Conservation (phyloP, 1,139 yeast genomes). For the Geotrichum aggregatum region DNA sequence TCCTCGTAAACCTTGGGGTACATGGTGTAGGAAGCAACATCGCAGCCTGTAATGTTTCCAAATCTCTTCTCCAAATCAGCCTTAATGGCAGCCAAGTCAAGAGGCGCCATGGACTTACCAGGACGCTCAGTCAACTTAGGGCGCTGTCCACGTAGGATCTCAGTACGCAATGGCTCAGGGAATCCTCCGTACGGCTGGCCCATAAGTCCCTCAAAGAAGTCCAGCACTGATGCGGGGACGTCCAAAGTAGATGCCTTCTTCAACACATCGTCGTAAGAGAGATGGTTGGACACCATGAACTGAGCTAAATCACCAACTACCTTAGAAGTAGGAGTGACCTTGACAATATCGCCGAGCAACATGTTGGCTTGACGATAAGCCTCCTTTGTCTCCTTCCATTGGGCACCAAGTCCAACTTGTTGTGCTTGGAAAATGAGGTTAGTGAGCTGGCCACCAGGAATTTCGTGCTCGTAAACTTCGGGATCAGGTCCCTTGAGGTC, state of each 20-base stretch:
- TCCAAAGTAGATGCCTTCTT: conserved; percentile 85
- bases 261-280: conserved; percentile 76
- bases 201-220: conserved; percentile 97
- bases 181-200: conserved; percentile 99
- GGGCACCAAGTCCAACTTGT: conserved; percentile 94
- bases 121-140: conserved; percentile 86
- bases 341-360: conserved; percentile 90
- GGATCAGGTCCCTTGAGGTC: conserved; percentile 99
- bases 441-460: conserved; percentile 98
- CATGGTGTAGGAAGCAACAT: conserved; percentile 93
- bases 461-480: conserved; percentile 95
- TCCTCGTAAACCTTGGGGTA: conserved; percentile 95
- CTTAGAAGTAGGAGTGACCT: conserved; percentile 97
- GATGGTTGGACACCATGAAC: conserved; percentile 94
- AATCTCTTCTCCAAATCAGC: conserved; percentile 58
- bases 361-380: conserved; percentile 88
- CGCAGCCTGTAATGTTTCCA: conserved; percentile 66
- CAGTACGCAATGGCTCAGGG: conserved; percentile 97
- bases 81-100: conserved; percentile 66
- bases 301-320: conserved; percentile 99
- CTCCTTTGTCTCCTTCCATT: conserved; percentile 92
- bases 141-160: conserved; percentile 83
- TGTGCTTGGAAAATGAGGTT: conserved; percentile 97
- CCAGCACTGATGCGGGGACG: conserved; percentile 97
- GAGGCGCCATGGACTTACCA: conserved; percentile 80